Base-by-base conservation (phyloP, 2,329 filamentous ascomycete species). In the Sporothrix sp. region DNA sequence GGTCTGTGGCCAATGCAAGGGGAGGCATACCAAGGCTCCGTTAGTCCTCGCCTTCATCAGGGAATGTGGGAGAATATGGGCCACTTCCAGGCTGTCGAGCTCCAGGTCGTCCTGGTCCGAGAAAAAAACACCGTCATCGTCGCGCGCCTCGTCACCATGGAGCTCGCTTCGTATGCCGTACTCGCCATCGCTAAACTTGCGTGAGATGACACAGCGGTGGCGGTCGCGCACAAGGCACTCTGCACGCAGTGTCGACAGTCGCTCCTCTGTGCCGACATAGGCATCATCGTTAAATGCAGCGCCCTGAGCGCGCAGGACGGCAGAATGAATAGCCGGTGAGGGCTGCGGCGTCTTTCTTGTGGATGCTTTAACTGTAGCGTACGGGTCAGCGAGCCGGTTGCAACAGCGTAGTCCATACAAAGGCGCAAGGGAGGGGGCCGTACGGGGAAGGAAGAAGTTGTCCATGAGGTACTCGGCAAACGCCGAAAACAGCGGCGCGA, bases 221-320 rank as follows among this genome's bases (percentile, higher is more conserved):
- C 57, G 60, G 48, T 64, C 61, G 20, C 60, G 61, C 25, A 57
- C 30, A 39, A 63, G 59, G 54, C 62, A 64, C 33, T 45, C 49
- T 3, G 54, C 52, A 16, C 59, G 61, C 14, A 64, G 58, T 36
- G 49, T 48, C 2, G 59, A 58, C 35, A 63, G n/a, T 18, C 59
- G 53, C 14, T 59, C 53, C 10, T 53, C 44, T 7, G 61, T 62
- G 33, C 58, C 57, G 18, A 55, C 43, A 48, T 58, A 58, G 9
- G 32, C 53, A 28, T 28, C 48, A 52, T 32, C 40, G 6, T 10
- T 10, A 10, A 28, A 28, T 10, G n/a, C n/a, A 21, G 48, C 54
- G 40, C 52, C 54, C 33, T 62, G 57, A 6, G 49, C 56, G 38
- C 48, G 48, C 27, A 56, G 40, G 48, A 58, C 48, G 30, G 57